A percentile compares a stretch with the other conserved stretches of the same genome.
Evolutionary conservation across 371 early-diverging fungal genomes (phyloP).

Genomic region (Mucor plumbeus): DNA sequence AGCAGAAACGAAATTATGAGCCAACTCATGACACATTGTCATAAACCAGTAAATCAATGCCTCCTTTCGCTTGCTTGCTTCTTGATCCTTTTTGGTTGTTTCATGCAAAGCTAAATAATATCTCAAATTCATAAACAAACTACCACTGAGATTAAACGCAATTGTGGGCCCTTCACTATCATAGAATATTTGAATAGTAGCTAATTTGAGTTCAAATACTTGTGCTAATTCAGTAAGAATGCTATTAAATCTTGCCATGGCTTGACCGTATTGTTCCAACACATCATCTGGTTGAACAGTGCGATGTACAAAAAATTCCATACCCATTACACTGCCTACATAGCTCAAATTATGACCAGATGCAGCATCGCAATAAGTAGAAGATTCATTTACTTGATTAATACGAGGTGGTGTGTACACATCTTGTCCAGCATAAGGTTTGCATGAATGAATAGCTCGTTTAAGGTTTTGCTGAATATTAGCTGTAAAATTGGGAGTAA

Average conservation of each 20-base stretch:
- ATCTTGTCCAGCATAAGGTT: conserved; percentile 53
- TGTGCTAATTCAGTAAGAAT: conserved; percentile 59
- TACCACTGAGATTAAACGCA: conserved; percentile 81
- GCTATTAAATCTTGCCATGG: conserved; percentile 59
- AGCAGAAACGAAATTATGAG: conserved; percentile 78
- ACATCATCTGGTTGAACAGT: conserved; percentile 49
- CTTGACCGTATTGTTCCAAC: conserved; percentile 45
- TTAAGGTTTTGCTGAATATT: conserved; percentile 56
- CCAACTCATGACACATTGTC: conserved; percentile 88
- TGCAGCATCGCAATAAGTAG: conserved; percentile 58
- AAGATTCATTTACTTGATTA: conserved; percentile 48
- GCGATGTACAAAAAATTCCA: conserved; percentile 64
- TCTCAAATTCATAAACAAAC: conserved; percentile 86
- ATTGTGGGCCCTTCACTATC: conserved; percentile 73
- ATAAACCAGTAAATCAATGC: conserved; percentile 86
- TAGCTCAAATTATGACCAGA: conserved; percentile 62
- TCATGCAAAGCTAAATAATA: conserved; percentile 78
- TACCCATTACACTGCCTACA: conserved; percentile 51
- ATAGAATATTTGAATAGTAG: conserved; percentile 77
- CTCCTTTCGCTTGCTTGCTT: conserved; percentile 48
- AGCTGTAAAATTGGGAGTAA: conserved; percentile 56
- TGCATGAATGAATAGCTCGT: conserved; percentile 60
- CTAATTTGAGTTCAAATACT: conserved; percentile 67
- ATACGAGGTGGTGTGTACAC: conserved; percentile 52
- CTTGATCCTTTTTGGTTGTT: conserved; percentile 4